A percentile compares a stretch with the other conserved stretches of the same genome.
These are phyloP conservation scores for Endotrypanum monterogeii DNA, from an alignment of 208 protist genomes.

Conservation along the genomic window DNA sequence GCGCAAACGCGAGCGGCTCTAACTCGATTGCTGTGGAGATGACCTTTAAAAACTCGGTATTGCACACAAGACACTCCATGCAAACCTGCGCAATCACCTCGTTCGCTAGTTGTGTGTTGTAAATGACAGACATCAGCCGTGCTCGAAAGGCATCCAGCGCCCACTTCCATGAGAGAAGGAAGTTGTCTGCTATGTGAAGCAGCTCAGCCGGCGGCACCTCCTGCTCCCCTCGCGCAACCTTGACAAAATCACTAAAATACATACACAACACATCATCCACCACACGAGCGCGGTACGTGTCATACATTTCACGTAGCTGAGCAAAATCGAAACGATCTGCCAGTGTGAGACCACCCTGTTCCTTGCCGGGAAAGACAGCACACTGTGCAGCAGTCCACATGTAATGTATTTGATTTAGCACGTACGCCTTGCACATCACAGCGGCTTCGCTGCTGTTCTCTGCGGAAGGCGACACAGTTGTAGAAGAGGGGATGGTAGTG, in stretches of 20 bases:
- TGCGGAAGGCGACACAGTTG: constrained; percentile 5
- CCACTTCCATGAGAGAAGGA: constrained; percentile 57
- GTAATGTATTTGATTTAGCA: constrained; percentile 30
- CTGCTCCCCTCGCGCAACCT: constrained; percentile 37
- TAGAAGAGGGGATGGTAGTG: background rate
- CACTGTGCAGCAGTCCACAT: constrained; percentile 26
- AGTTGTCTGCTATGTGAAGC: constrained; percentile 53
- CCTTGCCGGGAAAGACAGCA: constrained; percentile 25
- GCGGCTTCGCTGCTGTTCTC: constrained; percentile 1
- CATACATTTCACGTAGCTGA: constrained; percentile 44
- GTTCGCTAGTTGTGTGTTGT: constrained; percentile 39
- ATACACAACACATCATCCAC: constrained; percentile 43
- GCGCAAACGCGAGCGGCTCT: constrained; percentile 26
- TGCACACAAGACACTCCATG: constrained; percentile 81
- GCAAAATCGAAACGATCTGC: constrained; percentile 37
- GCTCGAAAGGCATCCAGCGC: constrained; percentile 45
- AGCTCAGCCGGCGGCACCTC: constrained; percentile 34
- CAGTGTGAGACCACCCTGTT: constrained; percentile 22
- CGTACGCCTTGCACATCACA: constrained; percentile 29
- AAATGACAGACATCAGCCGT: constrained; percentile 42
- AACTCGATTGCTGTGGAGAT: constrained; percentile 39
- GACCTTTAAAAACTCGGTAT: constrained; percentile 67
- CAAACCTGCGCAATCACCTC: constrained; percentile 77
- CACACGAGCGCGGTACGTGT: constrained; percentile 36
- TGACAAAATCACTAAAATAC: constrained; percentile 48